Evolutionary conservation across 2,329 filamentous ascomycete species (phyloP).

Genomic region (Fusarium marasasianum): DNA sequence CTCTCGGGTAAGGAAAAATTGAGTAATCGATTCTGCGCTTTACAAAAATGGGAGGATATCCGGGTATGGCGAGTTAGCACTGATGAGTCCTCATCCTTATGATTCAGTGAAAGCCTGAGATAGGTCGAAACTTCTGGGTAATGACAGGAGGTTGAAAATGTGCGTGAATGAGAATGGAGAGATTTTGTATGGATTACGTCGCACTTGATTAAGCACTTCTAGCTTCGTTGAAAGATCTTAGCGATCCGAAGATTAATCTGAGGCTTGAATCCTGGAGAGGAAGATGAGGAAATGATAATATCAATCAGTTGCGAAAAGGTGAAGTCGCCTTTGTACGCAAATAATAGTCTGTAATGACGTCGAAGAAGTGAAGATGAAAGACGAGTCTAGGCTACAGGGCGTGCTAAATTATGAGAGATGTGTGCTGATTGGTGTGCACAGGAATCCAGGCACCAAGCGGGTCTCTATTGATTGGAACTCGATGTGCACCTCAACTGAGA

Average conservation of each 20-base stretch:
- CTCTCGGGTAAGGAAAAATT: not conserved
- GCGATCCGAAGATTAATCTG: not conserved
- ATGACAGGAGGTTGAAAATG: not conserved
- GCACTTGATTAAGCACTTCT: not conserved
- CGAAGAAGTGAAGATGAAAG: constrained; percentile 16
- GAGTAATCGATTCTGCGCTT: not conserved
- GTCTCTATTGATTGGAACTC: not conserved
- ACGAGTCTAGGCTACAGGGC: constrained; percentile 12
- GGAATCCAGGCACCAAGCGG: constrained; percentile 25
- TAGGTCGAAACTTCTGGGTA: not conserved
- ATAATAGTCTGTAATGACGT: constrained; percentile 25
- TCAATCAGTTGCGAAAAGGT: not conserved
- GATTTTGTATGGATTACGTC: not conserved
- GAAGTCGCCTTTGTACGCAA: not conserved
- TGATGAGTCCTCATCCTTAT: not conserved
- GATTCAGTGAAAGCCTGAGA: not conserved
- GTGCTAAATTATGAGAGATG: not conserved
- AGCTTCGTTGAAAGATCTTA: not conserved
- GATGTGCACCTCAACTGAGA: not conserved
- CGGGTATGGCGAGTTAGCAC: not conserved
- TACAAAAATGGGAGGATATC: not conserved
- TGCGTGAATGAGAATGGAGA: constrained; percentile 11
- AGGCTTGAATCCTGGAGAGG: not conserved
- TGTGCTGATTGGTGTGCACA: constrained; percentile 25
- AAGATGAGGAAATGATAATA: not conserved